Base-by-base conservation (phyloP, 805 yeast species). In the Teunomyces panamensis region DNA sequence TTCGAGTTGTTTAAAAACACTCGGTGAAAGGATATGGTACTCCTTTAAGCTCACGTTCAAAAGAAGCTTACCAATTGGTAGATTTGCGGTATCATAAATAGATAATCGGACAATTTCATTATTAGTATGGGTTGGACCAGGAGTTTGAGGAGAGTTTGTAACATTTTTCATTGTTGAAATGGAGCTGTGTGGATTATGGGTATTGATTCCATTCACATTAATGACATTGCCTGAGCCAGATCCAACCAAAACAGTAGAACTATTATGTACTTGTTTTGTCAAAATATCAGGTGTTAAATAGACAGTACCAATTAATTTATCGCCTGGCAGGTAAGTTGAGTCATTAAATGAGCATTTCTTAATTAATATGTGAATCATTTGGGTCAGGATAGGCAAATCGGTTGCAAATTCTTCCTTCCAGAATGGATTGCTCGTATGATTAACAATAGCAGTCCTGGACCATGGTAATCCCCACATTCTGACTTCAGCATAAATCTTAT, bases 401-500 rank as follows among this genome's bases (percentile, higher is more conserved):
- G 86, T 68, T 1, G 76, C 67, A 58, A 87, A 86, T 39, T 75
- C 80, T 58, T 91, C 96, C 59, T 90, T 81, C 94, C 96, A 91
- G 60, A 88, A 88, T 1, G 96, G 91, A 46, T 75, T 74, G 2
- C 47, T 45, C 0, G 64, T 55, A 41, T 77, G 69, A 32, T 72
- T 68, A 0, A 84, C 84, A 5, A 80, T 71, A 2, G 90, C 84
- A 0, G 97, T 88, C 54, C 89, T 72, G 33, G 87, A 88, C 89
- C 92, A 86, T 0, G 85, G 81, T 42, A 80, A 73, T 14, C 80
- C 83, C 85, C 94, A 86, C 62, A 88, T 73, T 13, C 77, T 68
- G 2, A 90, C 71, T 56, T 89, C 96, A 1, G 87, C 81, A 58
- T 87, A 91, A 1, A 84, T 56, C 46, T 67, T 68, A 5, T 55